phyloP scores from a whole-genome alignment of 257 asterid species.

The Forsythia suspensa region DNA sequence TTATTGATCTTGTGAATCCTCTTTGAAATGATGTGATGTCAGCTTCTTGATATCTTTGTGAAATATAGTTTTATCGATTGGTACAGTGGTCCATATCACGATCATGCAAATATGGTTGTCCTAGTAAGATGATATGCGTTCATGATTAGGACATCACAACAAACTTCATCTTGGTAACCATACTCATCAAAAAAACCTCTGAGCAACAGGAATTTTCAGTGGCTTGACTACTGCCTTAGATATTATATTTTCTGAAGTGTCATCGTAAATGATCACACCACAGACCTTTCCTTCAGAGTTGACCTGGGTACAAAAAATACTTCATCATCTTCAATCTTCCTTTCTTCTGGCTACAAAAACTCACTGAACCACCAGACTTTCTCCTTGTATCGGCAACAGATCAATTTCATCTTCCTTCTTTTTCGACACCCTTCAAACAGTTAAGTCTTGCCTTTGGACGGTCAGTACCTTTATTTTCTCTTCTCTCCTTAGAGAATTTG shows the following conservation, averaged over 20 bases:
- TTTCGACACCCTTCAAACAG: not conserved
- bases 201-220: not conserved
- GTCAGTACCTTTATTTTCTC: not conserved
- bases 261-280: not conserved
- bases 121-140: no score
- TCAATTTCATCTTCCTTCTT: not conserved
- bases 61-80: no score
- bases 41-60: no score
- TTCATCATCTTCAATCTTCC: not conserved
- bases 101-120: no score
- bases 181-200: not conserved
- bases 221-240: not conserved
- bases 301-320: not conserved
- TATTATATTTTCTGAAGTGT: no score
- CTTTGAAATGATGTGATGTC: no score
- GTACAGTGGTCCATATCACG: no score
- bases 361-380: not conserved
- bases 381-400: not conserved
- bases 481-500: not conserved
- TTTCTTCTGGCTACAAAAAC: not conserved
- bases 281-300: not conserved
- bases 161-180: not conserved
- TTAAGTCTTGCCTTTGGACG: not conserved
- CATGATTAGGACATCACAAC: not conserved
- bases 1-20: no score